A percentile compares a stretch with the other conserved stretches of the same genome.
phyloP scores from a whole-genome alignment of 495 filamentous ascomycete species.

The Daldinia childiae region DNA sequence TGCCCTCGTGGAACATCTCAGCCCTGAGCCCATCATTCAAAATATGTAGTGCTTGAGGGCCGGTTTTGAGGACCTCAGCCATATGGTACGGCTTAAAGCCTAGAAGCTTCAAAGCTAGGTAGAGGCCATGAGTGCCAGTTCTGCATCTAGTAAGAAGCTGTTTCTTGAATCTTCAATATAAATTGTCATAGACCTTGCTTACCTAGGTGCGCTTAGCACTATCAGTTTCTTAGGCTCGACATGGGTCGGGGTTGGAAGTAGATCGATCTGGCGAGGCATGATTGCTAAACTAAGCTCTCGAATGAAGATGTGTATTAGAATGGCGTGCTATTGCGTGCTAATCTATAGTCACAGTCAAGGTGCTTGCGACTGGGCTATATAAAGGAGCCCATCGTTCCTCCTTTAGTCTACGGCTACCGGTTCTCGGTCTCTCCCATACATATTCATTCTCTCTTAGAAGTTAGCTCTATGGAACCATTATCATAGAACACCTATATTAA shows the following conservation, averaged over 20 bases:
- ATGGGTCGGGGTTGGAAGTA: constrained; percentile 34
- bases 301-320: constrained; percentile 17
- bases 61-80: constrained; percentile 29
- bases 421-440: constrained; percentile 18
- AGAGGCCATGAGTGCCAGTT: constrained; percentile 45
- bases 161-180: neutral
- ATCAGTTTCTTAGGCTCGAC: constrained; percentile 43
- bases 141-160: constrained; percentile 28
- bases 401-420: constrained; percentile 7
- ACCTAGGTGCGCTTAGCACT: constrained; percentile 45
- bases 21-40: constrained; percentile 39
- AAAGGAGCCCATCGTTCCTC: constrained; percentile 12
- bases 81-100: constrained; percentile 47
- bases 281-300: constrained; percentile 21
- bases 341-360: constrained; percentile 1
- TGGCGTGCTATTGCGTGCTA: constrained; percentile 35
- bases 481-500: neutral
- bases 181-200: constrained; percentile 4
- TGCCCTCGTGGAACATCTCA: constrained; percentile 38
- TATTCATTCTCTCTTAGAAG: neutral
- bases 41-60: constrained; percentile 16
- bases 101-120: constrained; percentile 41
- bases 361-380: constrained; percentile 24
- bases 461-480: neutral
- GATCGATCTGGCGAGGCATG: constrained; percentile 45